phyloP scores from a whole-genome alignment of 192 early-diverging fungal species.

The Coemansia aciculifera region DNA sequence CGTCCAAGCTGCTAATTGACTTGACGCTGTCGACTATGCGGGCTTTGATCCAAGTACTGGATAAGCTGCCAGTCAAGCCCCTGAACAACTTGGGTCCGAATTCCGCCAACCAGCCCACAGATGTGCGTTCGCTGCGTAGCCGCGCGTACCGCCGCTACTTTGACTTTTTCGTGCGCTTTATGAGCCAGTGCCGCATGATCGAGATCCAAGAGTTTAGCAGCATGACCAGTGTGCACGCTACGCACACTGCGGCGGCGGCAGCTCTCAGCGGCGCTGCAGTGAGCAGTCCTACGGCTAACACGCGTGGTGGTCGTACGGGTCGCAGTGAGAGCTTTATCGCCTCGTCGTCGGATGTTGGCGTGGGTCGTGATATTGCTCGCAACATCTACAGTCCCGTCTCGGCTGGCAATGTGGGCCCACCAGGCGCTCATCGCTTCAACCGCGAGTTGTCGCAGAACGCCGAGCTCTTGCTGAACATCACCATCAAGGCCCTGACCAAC shows the following conservation, averaged over 20 bases:
- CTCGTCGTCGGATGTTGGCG: conserved; percentile 40
- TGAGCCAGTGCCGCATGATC: conserved; percentile 58
- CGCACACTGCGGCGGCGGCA: conserved; percentile 32
- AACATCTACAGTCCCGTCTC: conserved; percentile 42
- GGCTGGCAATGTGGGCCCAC: conserved; percentile 1
- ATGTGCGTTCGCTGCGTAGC: conserved; percentile 47
- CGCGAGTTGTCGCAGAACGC: conserved; percentile 54
- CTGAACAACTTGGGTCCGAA: conserved; percentile 26
- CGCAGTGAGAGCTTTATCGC: conserved; percentile 56
- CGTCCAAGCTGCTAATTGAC: conserved; percentile 46
- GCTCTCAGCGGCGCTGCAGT: neutral
- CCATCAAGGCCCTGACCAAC: conserved; percentile 84
- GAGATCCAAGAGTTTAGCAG: conserved; percentile 57
- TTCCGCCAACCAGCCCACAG: conserved; percentile 26
- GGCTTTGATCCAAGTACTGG: conserved; percentile 44
- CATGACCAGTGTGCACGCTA: conserved; percentile 54
- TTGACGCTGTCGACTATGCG: conserved; percentile 50
- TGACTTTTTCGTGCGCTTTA: conserved; percentile 58
- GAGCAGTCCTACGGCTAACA: conserved; percentile 1
- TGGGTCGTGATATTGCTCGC: conserved; percentile 56
- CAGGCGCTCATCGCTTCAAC: conserved; percentile 30
- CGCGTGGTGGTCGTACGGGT: conserved; percentile 17
- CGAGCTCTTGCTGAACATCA: conserved; percentile 48
- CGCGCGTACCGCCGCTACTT: conserved; percentile 55
- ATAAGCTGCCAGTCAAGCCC: conserved; percentile 54